These are phyloP conservation scores for Cucumis sativus DNA, from an alignment of 306 rosid species.

Conservation along the genomic window Cucumber_9930_V3 NC_026656.2:13335501-13336000, in stretches of 20 bases:
- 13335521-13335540: constrained; percentile 33
- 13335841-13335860: constrained; percentile 39
- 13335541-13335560: constrained; percentile 13
- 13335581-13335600: constrained; percentile 48
- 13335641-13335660: constrained; percentile 82
- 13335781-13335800: neutral
- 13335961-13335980: constrained; percentile 6
- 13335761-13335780: neutral
- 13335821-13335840: constrained; percentile 29
- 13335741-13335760: neutral
- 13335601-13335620: constrained; percentile 56
- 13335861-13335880: constrained; percentile 52
- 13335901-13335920: constrained; percentile 33
- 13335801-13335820: neutral
- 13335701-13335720: constrained; percentile 33
- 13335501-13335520: constrained; percentile 5
- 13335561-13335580: constrained; percentile 5
- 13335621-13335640: constrained; percentile 51
- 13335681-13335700: constrained; percentile 58
- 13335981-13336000: constrained; percentile 49
- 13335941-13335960: neutral
- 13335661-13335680: constrained; percentile 76
- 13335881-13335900: constrained; percentile 46
- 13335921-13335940: neutral
- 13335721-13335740: neutral